Percentiles rank a stretch among this genome's conserved stretches.
Evolutionary conservation across 352 stramenopile species (phyloP).

Genomic region (Globisporangium nunn): DNA sequence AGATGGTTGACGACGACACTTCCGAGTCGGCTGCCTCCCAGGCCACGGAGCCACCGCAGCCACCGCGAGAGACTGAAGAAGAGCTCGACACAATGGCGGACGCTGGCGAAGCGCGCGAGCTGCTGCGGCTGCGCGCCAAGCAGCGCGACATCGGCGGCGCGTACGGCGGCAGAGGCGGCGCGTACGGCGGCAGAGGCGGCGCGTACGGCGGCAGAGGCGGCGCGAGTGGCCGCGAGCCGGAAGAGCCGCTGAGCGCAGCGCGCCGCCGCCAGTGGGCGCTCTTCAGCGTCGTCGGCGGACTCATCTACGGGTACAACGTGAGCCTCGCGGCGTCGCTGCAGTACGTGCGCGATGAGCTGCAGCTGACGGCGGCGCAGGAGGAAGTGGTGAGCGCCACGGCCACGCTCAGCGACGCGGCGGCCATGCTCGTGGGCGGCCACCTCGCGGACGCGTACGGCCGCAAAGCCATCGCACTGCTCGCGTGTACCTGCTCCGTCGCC

Average conservation of each 20-base stretch:
- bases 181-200: conserved; percentile 3
- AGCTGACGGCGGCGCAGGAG: conserved; percentile 54
- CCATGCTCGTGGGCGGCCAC: conserved; percentile 69
- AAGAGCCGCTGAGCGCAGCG: conserved; percentile 8
- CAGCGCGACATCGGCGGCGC: not conserved
- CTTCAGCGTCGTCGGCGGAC: conserved; percentile 74
- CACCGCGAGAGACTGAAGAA: not conserved
- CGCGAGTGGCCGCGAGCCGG: conserved; percentile 4
- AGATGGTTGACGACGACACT: not conserved
- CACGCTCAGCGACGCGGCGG: conserved; percentile 71
- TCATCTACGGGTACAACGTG: conserved; percentile 89
- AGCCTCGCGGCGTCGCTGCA: conserved; percentile 72
- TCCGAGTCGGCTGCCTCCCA: not conserved
- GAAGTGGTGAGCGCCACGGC: conserved; percentile 74
- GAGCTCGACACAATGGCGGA: not conserved
- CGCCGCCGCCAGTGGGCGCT: conserved; percentile 59
- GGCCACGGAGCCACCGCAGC: not conserved
- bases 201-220: conserved; percentile 1
- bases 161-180: conserved; percentile 2
- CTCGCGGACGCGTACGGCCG: conserved; percentile 72
- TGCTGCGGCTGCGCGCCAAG: conserved; percentile 42
- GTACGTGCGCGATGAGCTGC: conserved; percentile 72
- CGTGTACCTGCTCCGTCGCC: conserved; percentile 62
- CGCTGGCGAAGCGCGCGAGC: conserved; percentile 52
- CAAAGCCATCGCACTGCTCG: conserved; percentile 63